phyloP scores from a whole-genome alignment of 257 asterid species.

The Primulina eburnea region DNA sequence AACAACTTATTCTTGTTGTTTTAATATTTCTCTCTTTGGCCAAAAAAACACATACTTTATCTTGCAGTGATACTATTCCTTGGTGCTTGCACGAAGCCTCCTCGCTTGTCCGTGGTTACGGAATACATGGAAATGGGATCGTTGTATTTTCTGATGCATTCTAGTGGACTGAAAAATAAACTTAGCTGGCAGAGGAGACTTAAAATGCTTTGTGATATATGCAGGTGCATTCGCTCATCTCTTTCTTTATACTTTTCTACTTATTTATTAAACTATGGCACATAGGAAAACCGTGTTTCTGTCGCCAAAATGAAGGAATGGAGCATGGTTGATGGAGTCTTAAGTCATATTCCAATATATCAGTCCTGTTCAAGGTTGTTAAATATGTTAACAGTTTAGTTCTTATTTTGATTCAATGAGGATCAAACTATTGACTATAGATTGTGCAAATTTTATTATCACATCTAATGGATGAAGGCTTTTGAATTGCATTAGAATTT shows the following conservation, averaged over 20 bases:
- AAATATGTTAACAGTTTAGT: neutral
- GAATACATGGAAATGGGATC: slow-evolving; percentile 97
- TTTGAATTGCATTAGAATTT: too few species aligned
- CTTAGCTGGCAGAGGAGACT: slow-evolving; percentile 85
- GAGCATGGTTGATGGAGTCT: neutral
- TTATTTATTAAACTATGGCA: slow-evolving; percentile 1
- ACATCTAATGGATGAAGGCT: too few species aligned
- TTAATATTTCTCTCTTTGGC: slow-evolving; percentile 15
- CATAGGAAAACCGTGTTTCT: slow-evolving; percentile 5
- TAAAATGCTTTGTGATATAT: slow-evolving; percentile 81
- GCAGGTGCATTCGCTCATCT: slow-evolving; percentile 57
- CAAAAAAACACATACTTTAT: slow-evolving; percentile 19
- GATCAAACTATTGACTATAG: neutral
- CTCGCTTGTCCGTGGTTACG: slow-evolving; percentile 79
- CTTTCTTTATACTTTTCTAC: slow-evolving; percentile 13
- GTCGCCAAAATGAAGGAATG: neutral
- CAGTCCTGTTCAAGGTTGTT: neutral
- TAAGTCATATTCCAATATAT: neutral
- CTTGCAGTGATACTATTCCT: slow-evolving; percentile 80
- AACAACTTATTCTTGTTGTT: neutral
- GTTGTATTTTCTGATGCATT: slow-evolving; percentile 74
- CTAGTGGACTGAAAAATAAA: slow-evolving; percentile 79
- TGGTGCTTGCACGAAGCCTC: slow-evolving; percentile 91
- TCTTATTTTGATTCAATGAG: neutral
- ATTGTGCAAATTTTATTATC: neutral